A percentile compares a stretch with the other conserved stretches of the same genome.
These are phyloP conservation scores for Neurospora tetrasperma DNA, from an alignment of 495 filamentous ascomycete genomes.

Conservation along the genomic window DNA sequence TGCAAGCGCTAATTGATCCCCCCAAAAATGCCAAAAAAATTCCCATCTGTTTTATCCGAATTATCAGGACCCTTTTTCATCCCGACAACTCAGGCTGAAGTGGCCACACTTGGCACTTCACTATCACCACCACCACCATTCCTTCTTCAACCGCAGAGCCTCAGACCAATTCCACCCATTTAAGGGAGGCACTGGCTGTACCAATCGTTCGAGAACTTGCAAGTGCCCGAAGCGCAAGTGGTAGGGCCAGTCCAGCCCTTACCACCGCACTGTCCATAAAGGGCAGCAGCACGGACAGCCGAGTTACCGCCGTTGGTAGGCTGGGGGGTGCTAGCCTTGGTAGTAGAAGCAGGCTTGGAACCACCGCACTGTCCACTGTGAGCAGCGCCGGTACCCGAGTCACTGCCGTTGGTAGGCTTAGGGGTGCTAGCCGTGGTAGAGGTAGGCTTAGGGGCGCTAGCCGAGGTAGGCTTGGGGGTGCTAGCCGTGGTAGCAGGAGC, in stretches of 20 bases:
- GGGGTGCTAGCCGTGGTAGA: no score
- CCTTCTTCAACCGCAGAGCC: neutral
- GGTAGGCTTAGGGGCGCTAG: neutral
- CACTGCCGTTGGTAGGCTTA: neutral
- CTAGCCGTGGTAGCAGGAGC: neutral
- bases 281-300: constrained; percentile 2
- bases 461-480: neutral
- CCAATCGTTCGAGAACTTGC: constrained; percentile 18
- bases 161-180: neutral
- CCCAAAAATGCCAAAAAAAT: neutral
- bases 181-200: constrained; percentile 16
- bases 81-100: neutral
- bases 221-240: constrained; percentile 15
- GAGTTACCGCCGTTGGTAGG: constrained; percentile 1
- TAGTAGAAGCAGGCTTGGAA: neutral
- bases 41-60: neutral
- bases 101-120: neutral
- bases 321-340: neutral
- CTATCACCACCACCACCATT: neutral
- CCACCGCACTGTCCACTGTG: constrained; percentile 17
- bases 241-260: constrained; percentile 18
- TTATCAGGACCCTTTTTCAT: neutral
- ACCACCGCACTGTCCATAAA: constrained; percentile 22
- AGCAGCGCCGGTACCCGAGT: constrained; percentile 3
- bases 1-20: constrained; percentile 1